Evolutionary conservation across 306 rosid genomes (phyloP), one percentile per base, ranked within the genome.

Genomic region (Corylus heterophylla): DNA sequence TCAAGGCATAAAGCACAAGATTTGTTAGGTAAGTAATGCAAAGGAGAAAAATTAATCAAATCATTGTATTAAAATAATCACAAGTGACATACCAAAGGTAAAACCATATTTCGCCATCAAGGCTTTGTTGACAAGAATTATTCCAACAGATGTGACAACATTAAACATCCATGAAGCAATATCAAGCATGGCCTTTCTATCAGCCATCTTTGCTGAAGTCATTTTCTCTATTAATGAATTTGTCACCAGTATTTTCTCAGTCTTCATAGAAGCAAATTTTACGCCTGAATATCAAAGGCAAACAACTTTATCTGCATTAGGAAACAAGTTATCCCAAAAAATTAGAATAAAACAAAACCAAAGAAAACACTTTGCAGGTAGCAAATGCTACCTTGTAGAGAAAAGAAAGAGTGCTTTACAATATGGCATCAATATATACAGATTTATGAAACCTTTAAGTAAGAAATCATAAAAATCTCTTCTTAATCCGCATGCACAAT

Each of bases 151-250:
- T 20, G 94, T 88, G 67, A 90, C 94, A 5, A 92, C 89, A 81
- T 92, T 88, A 90, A 92, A 90, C 94, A 85, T 48, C 97, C 97
- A 92, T 7, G 97, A 84, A 2, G 94, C 94, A 18, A 85, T 85
- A 80, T 92, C 97, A 75, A 88, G 27, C 54, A 87, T 12, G 12
- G 84, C 80, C 85, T 92, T 90, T 84, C 84, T 79, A 74, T 88
- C 90, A 64, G 81, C 87, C 75, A 87, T 88, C 74, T 75, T 83
- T n/a, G 84, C 56, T 18, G 93, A 79, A 84, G 87, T 58, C 94
- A 90, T 92, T 20, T 74, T 76, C 74, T 79, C 71, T 67, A 58
- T 74, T 77, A 77, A 79, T 79, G 56, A 75, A 83, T 62, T 64
- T 11, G 51, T 51, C 49, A 66, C 63, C 63, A 39, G 74, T 75